Base-by-base conservation (phyloP, 1,284 basidiomycete genomes). In the Pyrrhoderma noxium region DNA sequence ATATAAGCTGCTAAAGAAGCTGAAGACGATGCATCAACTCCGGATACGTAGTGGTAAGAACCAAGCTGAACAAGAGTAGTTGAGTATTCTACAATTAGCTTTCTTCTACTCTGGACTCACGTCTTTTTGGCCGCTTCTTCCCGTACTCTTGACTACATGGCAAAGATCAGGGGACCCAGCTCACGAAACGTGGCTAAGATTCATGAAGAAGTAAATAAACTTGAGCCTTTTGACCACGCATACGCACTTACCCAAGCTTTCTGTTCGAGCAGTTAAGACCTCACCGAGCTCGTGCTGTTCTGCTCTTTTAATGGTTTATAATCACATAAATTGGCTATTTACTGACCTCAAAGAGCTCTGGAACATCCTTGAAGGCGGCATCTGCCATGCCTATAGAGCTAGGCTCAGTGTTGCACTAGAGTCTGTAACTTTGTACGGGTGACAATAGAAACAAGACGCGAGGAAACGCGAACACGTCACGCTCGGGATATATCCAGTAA, bases 1-100 rank as follows among this genome's bases (percentile, higher is more conserved):
- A 99, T 89, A 70, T 99, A 99, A 3, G 95, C 95, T 8, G 95
- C 96, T 9, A 99, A 78, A 0, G 93, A 96, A 2, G 95, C 96
- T 9, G 93, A 97, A 1, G 93, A 96, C 8, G 93, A 96, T 0
- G 95, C 93, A 67, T 99, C 95, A 45, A 98, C 91, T 23, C 95
- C 95, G 0, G 95, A 98, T 52, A 97, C 80, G 64, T 88, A 93
- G 70, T 97, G 93, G 65, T 95, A 96, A 22, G 92, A 94, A 39
- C 91, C 91, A 52, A 91, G 72, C 91, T 95, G 62, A 23, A 52
- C 52, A 21, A 44, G 46, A 56, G 54, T 47, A 37, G 19, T 45
- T 18, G 23, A 51, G 42, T 25, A 19, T 9, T 8, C 19, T 8
- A 25, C 8, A 25, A 7, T 44, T 42, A n/a, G 27, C 11, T 31